A percentile compares a stretch with the other conserved stretches of the same genome.
phyloP scores from a whole-genome alignment of 306 rosid genomes.

The Boehmeria nivea region DNA sequence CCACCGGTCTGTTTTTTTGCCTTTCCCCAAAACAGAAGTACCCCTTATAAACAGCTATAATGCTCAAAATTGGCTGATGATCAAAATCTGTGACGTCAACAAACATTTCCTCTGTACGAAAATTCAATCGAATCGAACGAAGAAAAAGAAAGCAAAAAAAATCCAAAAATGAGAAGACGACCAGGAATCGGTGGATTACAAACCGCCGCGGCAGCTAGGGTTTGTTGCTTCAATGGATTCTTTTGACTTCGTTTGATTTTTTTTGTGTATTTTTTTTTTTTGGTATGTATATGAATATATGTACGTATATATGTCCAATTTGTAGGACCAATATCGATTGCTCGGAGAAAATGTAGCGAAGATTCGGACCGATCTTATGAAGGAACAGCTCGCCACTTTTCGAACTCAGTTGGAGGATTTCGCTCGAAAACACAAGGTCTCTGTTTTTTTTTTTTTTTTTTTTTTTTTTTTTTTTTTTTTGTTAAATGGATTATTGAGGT shows the following conservation, averaged over 20 bases:
- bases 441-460: no score
- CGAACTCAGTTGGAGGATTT: constrained; percentile 93
- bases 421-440: constrained; percentile 90
- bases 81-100: no score
- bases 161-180: constrained; percentile 58
- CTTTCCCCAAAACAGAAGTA: no score
- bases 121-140: neutral
- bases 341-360: constrained; percentile 92
- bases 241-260: neutral
- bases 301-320: neutral
- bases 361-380: constrained; percentile 86
- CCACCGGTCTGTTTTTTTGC: no score
- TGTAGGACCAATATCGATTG: constrained; percentile 68
- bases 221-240: constrained; percentile 5
- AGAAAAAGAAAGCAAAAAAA: neutral
- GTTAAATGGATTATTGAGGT: no score
- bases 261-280: no score
- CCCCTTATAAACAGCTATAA: no score
- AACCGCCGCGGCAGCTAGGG: constrained; percentile 81
- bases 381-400: constrained; percentile 87
- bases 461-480: no score
- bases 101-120: no score
- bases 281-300: neutral
- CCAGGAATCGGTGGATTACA: constrained; percentile 95
- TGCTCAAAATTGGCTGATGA: no score